Base-by-base conservation (phyloP, 2,329 filamentous ascomycete genomes). In the Myriangium duriaei region DNA sequence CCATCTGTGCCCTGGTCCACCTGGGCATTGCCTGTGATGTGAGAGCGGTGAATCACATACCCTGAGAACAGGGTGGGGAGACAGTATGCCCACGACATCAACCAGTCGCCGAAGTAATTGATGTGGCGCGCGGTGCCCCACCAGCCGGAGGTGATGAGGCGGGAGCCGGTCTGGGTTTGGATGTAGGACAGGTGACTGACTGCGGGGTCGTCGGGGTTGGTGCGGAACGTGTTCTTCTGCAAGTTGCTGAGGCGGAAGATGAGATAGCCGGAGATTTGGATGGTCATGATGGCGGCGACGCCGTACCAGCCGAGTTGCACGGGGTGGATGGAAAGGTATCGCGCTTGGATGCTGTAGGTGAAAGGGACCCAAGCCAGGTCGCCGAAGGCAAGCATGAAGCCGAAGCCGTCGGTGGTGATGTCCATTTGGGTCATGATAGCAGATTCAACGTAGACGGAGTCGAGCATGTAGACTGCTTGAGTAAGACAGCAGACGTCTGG, bases 41-140 rank as follows among this genome's bases (percentile, higher is more conserved):
- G 68, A 2, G 71, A 65, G 12, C 79, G 65, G 31, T 69, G 61
- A 35, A 93, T 76, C 29, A 78, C 65, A 57, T 88, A 94, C 10
- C 87, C 87, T 0, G 86, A 81, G 42, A 92, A 58, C 1, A 83
- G 82, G 1, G 87, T 94, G 1, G 88, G 87, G 30, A 95, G 68
- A 47, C 77, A 84, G 61, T 91, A 95, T 0, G 85, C 76, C 84
- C 85, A 95, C 6, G 80, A 75, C 74, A 93, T 87, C 47, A 91
- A 69, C 87, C 87, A 95, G 63, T 96, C 88, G 37, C 87, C 88
- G 1, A 93, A 63, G 61, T 96, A 95, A 65, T 95, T 96, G 69
- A 95, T 88, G 61, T 96, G 88, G 30, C 88, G 76, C 1, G 87
- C 81, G 14, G 75, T 68, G 30, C 88, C 88, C 88, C 88, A 95